These are phyloP conservation scores for Herpotrichia juniperi DNA, from an alignment of 2,329 filamentous ascomycete species.

Conservation along the genomic window DNA sequence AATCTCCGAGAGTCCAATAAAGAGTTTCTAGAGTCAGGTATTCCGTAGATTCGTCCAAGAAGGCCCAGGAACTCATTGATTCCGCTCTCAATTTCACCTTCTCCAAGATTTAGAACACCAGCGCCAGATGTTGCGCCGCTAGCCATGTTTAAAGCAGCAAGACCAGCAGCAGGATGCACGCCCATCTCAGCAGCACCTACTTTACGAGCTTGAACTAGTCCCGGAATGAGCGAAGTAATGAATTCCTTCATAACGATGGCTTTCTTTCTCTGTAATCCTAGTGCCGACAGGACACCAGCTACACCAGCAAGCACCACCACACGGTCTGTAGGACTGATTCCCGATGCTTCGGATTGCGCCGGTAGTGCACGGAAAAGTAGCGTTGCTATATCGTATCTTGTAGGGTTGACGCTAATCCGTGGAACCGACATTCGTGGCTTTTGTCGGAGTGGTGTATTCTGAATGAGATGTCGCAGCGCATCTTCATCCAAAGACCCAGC, in stretches of 20 bases:
- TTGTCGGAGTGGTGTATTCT: conserved; percentile 54
- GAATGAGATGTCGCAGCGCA: conserved; percentile 57
- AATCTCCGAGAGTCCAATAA: conserved; percentile 45
- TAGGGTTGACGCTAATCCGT: conserved; percentile 41
- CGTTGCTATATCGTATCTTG: conserved; percentile 44
- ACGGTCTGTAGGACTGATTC: conserved; percentile 75
- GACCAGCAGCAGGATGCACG: conserved; percentile 88
- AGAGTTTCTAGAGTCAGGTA: conserved; percentile 38
- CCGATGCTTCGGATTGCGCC: conserved; percentile 58
- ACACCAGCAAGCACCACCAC: conserved; percentile 84
- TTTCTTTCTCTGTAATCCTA: conserved; percentile 87
- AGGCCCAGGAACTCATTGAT: conserved; percentile 50
- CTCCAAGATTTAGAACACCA: conserved; percentile 67
- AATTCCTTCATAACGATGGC: conserved; percentile 88
- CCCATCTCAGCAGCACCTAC: conserved; percentile 94
- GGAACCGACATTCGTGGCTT: conserved; percentile 41
- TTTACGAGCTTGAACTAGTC: conserved; percentile 87
- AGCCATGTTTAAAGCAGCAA: conserved; percentile 70
- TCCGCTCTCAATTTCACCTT: conserved; percentile 46
- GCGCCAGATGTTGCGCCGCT: conserved; percentile 70
- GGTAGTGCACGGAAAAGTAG: conserved; percentile 55
- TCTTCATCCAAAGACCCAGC: conserved; percentile 67
- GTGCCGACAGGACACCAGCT: conserved; percentile 77
- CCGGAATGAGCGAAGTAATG: conserved; percentile 79
- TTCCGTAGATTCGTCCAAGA: conserved; percentile 51